Evolutionary conservation across 441 rosid genomes (phyloP).

Genomic region (Flueggea neowawraea): DNA sequence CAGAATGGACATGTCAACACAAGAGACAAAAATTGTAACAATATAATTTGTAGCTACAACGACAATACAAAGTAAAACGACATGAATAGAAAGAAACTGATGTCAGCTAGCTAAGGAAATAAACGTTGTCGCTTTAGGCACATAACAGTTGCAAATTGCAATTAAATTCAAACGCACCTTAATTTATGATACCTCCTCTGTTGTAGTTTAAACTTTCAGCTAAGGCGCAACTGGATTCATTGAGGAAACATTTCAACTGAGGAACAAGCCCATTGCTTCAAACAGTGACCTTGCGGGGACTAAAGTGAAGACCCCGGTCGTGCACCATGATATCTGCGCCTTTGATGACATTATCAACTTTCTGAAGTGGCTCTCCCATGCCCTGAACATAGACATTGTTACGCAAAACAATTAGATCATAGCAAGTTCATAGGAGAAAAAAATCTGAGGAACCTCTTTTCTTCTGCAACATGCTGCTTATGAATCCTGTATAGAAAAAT

Average conservation of each 20-base stretch:
- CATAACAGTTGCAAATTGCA: slow-evolving; percentile 5
- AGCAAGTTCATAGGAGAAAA: slow-evolving; percentile 1
- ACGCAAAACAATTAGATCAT: slow-evolving; percentile 1
- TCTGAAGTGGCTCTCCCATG: slow-evolving; percentile 97
- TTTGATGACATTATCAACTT: slow-evolving; percentile 71
- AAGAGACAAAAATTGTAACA: too few species aligned
- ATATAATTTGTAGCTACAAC: too few species aligned
- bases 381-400: slow-evolving; percentile 46
- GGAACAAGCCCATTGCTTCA: slow-evolving; percentile 95
- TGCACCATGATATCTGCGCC: slow-evolving; percentile 86
- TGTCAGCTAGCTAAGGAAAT: too few species aligned
- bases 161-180: neutral
- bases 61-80: too few species aligned
- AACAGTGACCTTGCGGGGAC: slow-evolving; percentile 89
- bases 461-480: neutral
- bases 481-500: too few species aligned
- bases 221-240: slow-evolving; percentile 68
- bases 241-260: slow-evolving; percentile 74
- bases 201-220: slow-evolving; percentile 96
- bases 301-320: slow-evolving; percentile 87
- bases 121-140: too few species aligned
- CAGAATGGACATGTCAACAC: too few species aligned
- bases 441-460: too few species aligned
- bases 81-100: too few species aligned
- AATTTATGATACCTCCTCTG: slow-evolving; percentile 68